phyloP scores from a whole-genome alignment of 208 protist genomes.

The Leptomonas seymouri region DNA sequence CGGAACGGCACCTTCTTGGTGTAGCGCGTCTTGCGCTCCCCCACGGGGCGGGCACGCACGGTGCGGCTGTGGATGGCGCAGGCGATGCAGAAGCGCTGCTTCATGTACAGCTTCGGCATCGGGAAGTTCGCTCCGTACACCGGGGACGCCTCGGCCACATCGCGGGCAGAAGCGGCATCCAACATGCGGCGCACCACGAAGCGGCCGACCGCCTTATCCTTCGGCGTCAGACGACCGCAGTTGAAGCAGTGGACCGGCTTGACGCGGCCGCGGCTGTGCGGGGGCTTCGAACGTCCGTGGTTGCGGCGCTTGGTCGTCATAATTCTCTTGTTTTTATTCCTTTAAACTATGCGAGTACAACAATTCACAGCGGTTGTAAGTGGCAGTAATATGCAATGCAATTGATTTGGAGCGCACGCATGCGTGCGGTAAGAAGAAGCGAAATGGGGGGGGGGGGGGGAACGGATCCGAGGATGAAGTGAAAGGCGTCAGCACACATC shows the following conservation, averaged over 20 bases:
- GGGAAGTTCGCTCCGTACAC: constrained; percentile 92
- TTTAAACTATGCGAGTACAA: too few relatives aligned
- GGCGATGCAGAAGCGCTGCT: constrained; percentile 99
- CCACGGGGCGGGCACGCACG: constrained; percentile 92
- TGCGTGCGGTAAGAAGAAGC: not conserved
- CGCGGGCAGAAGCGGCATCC: constrained; percentile 96
- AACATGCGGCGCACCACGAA: constrained; percentile 99
- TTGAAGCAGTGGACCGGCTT: constrained; percentile 94
- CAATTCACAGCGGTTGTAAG: too few relatives aligned
- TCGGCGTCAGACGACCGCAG: constrained; percentile 89
- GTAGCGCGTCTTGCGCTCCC: constrained; percentile 86
- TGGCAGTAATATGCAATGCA: too few relatives aligned
- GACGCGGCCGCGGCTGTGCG: constrained; percentile 90
- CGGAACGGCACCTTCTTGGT: constrained; percentile 84
- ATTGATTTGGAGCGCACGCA: not conserved
- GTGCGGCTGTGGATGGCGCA: constrained; percentile 99
- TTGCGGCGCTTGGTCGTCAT: constrained; percentile 96
- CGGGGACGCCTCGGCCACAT: constrained; percentile 96
- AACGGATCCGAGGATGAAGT: too few relatives aligned
- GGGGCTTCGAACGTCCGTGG: constrained; percentile 92
- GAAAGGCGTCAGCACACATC: too few relatives aligned
- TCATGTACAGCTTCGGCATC: constrained; percentile 99
- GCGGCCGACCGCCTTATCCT: constrained; percentile 99
- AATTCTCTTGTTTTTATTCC: not conserved
- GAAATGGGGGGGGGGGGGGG: too few relatives aligned